Evolutionary conservation across 805 yeast genomes (phyloP), one percentile per base, ranked within the genome.

Genomic region (Debaryomyces tyrocola): DNA sequence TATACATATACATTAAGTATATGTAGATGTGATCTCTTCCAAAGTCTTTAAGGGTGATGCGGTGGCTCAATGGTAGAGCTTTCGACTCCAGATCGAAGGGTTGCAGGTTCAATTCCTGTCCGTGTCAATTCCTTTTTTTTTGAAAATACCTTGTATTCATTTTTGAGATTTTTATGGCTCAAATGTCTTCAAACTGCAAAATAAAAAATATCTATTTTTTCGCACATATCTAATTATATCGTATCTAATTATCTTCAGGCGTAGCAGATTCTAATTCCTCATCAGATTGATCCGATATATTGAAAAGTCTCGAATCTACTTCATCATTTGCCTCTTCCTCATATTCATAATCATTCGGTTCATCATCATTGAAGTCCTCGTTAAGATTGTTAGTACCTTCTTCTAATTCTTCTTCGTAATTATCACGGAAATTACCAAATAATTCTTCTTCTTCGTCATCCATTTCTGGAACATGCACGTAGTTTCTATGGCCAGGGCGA

Each of bases 91-190:
- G 61, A 82, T 82, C 88, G 83, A 81, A 82, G 81, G 88, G 88
- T 79, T 83, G 88, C 87, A 83, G 87, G 88, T 83, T 83, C 88
- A 79, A 83, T 81, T 83, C 88, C 87, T 83, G 88, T 82, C 85
- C 84, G 85, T 81, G 83, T 48, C 51, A 48, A 43, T 48, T 48
- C 51, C 51, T 44, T 48, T 41, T 28, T 44, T 24, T 11, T 37
- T 20, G n/a, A 18, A 29, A 40, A 17, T 2, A 17, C n/a, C n/a
- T n/a, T n/a, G n/a, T n/a, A n/a, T n/a, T 17, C 4, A 17, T 17
- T 17, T 17, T 17, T 17, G 18, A 20, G 15, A 33, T 10, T n/a
- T 27, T n/a, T 24, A 7, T 17, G 6, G 20, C 7, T 21, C 49
- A 59, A 9, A 52, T 57, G n/a, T 15, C 2, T 6, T 7, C 27